Evolutionary conservation across 345 rosid species (phyloP).

Genomic region (Carallia pectinifolia): DNA sequence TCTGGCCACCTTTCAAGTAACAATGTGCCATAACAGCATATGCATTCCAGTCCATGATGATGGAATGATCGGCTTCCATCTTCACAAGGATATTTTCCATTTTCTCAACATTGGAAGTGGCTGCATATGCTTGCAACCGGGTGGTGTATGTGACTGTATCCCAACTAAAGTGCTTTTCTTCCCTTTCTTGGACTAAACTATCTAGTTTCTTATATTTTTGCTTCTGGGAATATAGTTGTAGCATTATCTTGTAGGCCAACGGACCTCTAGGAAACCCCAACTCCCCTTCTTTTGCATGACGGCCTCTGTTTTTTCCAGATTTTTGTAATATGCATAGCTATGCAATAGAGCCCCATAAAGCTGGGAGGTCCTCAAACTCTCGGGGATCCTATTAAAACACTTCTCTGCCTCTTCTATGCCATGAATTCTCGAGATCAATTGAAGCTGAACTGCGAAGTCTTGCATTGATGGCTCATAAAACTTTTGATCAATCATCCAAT

Average conservation of each 20-base stretch:
- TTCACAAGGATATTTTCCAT: constrained; percentile 49
- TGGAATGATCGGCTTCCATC: constrained; percentile 41
- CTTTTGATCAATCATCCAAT: constrained; percentile 41
- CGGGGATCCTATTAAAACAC: constrained; percentile 35
- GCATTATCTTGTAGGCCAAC: constrained; percentile 52
- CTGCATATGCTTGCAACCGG: constrained; percentile 50
- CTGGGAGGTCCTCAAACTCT: constrained; percentile 22
- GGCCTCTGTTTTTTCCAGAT: constrained; percentile 46
- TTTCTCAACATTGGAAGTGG: constrained; percentile 39
- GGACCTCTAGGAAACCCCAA: constrained; percentile 20
- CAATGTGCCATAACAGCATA: constrained; percentile 45
- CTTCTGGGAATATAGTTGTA: constrained; percentile 42
- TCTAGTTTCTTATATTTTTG: constrained; percentile 42
- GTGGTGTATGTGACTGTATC: constrained; percentile 42
- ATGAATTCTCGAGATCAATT: constrained; percentile 49
- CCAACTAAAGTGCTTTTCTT: constrained; percentile 31
- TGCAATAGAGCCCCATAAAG: constrained; percentile 52
- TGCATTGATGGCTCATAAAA: constrained; percentile 22
- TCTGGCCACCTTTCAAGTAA: constrained; percentile 45
- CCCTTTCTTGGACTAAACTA: constrained; percentile 50
- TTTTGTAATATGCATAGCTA: constrained; percentile 39
- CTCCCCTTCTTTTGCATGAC: constrained; percentile 34
- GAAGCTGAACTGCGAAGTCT: constrained; percentile 46
- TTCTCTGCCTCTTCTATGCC: constrained; percentile 42
- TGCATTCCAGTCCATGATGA: constrained; percentile 43